Evolutionary conservation across 306 rosid genomes (phyloP), one percentile per base, ranked within the genome.

Genomic region (Prunus salicina): DNA sequence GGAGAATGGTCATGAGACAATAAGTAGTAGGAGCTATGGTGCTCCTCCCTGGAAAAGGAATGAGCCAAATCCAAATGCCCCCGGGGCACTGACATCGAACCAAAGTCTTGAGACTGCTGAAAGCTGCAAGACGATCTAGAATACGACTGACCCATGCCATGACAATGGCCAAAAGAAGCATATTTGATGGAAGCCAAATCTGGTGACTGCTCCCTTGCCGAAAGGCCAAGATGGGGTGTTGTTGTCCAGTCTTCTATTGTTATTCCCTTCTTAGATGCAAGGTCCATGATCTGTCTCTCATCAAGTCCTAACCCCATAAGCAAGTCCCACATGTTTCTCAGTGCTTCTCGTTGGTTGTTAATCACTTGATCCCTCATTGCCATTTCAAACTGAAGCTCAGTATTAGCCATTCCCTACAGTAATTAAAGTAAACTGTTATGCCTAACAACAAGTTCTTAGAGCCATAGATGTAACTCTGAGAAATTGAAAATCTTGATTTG

Each of bases 351-450:
- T 82, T 86, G 92, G 77, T 82, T 82, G 78, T 82, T 81, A 76
- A 88, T 88, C 61, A 86, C 84, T 86, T 88, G 92, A 72, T 88
- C 92, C 81, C 88, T 86, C 87, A 86, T 84, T 68, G 92, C 92
- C 86, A 88, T 80, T 82, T 88, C 92, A 67, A 86, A 84, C 76
- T 84, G 92, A 76, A 86, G 92, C 79, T 86, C 90, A 34, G 88
- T 84, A 63, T 88, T 88, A 14, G 92, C 81, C 88, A 86, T 88
- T 67, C 89, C 88, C 90, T 88, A 47, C 5, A 34, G 9, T 43
- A 30, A 86, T 58, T 30, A 63, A 52, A 3, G 49, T 41, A 55
- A 57, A 77, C 49, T 6, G 53, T 74, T 25, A 71, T 67, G 25
- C 68, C 57, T 22, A 16, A 70, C 49, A 69, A 41, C 18, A 72